Conservation (phyloP, 2,329 filamentous ascomycete genomes). For the Fusarium nodosum region DNA sequence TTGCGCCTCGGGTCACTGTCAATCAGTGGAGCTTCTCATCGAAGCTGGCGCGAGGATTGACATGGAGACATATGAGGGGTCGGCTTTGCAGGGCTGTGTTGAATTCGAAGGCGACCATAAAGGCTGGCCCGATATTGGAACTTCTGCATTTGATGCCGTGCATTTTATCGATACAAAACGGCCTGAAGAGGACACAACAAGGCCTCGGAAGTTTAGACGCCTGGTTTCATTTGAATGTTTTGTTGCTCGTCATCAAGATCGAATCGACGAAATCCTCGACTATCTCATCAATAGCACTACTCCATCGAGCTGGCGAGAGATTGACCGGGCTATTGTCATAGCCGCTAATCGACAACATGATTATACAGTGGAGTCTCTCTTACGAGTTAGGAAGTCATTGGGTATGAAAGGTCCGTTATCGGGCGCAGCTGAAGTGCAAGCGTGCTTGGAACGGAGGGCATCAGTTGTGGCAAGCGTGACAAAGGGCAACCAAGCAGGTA, state of each 20-base stretch:
- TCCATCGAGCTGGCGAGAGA: background rate
- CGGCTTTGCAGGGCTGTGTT: background rate
- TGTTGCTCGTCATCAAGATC: no score
- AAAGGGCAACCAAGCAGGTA: background rate
- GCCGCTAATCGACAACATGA: background rate
- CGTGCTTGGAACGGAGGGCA: background rate
- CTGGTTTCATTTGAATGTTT: no score
- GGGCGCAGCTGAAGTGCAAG: accelerated
- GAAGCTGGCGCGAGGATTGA: constrained; percentile 14
- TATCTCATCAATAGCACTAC: background rate
- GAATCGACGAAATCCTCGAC: background rate
- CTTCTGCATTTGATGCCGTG: background rate
- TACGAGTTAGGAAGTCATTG: background rate
- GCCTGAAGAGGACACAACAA: background rate
- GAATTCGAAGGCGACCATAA: background rate
- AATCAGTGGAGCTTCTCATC: constrained; percentile 49
- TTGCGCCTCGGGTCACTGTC: constrained; percentile 44
- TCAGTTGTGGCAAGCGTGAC: background rate
- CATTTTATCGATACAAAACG: accelerated
- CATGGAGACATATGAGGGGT: constrained; percentile 8
- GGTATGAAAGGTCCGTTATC: accelerated
- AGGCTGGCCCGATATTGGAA: background rate
- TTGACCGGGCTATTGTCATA: background rate
- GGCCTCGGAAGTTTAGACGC: no score
- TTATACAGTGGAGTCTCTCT: background rate